Evolutionary conservation across 2,329 filamentous ascomycete genomes (phyloP).

Genomic region (Septoria petroselini): DNA sequence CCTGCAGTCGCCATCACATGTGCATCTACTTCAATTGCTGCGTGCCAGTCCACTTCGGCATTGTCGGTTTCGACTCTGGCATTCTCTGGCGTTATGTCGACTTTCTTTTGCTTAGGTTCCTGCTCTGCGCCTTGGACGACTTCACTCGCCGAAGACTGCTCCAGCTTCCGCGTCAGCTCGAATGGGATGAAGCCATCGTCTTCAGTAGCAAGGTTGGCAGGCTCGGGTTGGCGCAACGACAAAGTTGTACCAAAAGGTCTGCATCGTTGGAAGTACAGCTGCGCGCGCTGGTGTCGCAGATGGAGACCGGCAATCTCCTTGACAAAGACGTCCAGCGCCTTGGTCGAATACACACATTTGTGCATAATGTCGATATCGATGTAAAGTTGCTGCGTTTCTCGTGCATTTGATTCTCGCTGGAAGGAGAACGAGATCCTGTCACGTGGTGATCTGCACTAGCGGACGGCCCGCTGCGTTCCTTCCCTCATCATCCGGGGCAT

Average conservation of each 20-base stretch:
- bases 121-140: no score
- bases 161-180: slow-evolving; percentile 4
- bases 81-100: not conserved
- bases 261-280: slow-evolving; percentile 17
- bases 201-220: not conserved
- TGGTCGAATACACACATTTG: slow-evolving; percentile 25
- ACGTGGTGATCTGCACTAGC: no score
- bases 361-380: no score
- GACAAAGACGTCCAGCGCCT: slow-evolving; percentile 28
- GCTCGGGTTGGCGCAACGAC: slow-evolving; percentile 14
- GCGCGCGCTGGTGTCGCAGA: slow-evolving; percentile 22
- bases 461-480: no score
- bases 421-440: no score
- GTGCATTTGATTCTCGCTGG: no score
- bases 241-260: slow-evolving; percentile 17
- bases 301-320: slow-evolving; percentile 28
- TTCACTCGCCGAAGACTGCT: not conserved
- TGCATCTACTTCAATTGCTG: not conserved
- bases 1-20: not conserved
- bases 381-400: no score
- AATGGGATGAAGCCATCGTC: slow-evolving; percentile 23
- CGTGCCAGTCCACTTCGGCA: not conserved
- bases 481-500: no score
- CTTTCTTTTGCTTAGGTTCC: not conserved
- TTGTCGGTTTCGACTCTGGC: not conserved